Percentiles rank a stretch among this genome's conserved stretches.
phyloP scores from a whole-genome alignment of 306 rosid genomes.

The Dryas alaskensis region DNA sequence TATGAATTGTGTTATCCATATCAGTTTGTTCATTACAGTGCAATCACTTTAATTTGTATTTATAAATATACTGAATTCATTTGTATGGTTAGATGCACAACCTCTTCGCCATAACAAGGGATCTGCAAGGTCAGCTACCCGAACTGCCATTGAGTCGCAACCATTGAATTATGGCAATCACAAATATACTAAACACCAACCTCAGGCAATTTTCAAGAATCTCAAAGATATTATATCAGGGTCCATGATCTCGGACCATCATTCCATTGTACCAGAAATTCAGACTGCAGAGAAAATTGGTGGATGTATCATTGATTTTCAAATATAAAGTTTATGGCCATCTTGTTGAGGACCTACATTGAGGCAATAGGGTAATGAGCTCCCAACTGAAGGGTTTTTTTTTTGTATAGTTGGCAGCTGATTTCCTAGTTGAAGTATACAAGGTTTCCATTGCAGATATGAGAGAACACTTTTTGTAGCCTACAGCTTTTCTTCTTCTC shows the following conservation, averaged over 20 bases:
- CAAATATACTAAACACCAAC: slow-evolving; percentile 20
- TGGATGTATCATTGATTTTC: slow-evolving; percentile 67
- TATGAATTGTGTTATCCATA: background rate
- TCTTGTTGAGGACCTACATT: background rate
- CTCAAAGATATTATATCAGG: slow-evolving; percentile 44
- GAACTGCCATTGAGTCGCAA: slow-evolving; percentile 31
- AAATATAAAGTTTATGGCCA: slow-evolving; percentile 32
- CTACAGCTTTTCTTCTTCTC: slow-evolving; percentile 1
- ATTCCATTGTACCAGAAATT: slow-evolving; percentile 38
- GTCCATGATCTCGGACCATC: slow-evolving; percentile 30
- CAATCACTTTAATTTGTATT: background rate
- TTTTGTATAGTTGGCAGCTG: slow-evolving; percentile 10
- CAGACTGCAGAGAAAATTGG: slow-evolving; percentile 59
- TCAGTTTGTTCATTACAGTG: slow-evolving; percentile 19
- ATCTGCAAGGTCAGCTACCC: slow-evolving; percentile 29
- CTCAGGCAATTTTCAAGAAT: slow-evolving; percentile 45
- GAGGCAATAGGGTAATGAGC: slow-evolving; percentile 11
- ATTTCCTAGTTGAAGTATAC: background rate
- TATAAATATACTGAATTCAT: background rate
- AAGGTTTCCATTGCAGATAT: slow-evolving; percentile 7
- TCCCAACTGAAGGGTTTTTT: background rate
- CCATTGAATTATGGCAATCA: slow-evolving; percentile 25
- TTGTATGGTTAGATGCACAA: slow-evolving; percentile 31
- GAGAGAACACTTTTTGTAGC: background rate
- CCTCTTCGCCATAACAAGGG: slow-evolving; percentile 26